These are phyloP conservation scores for Maudiozyma bulderi DNA, from an alignment of 805 yeast species.

Conservation along the genomic window DNA sequence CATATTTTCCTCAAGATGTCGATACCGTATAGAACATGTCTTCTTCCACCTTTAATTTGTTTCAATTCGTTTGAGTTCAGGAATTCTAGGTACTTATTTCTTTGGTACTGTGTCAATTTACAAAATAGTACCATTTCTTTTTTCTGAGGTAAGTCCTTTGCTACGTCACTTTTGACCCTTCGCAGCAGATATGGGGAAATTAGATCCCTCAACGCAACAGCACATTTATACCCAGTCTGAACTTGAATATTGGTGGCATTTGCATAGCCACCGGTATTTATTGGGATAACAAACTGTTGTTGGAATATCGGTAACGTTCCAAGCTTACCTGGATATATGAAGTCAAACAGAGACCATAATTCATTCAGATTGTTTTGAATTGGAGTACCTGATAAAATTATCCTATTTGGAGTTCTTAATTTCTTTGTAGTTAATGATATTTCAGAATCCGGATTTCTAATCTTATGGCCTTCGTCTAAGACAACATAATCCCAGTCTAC, in stretches of 20 bases:
- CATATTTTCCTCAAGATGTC: slow-evolving; percentile 87
- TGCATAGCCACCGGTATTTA: slow-evolving; percentile 95
- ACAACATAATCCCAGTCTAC: slow-evolving; percentile 83
- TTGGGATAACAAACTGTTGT: slow-evolving; percentile 84
- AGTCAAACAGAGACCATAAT: slow-evolving; percentile 91
- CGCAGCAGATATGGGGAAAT: slow-evolving; percentile 84
- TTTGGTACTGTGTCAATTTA: slow-evolving; percentile 67
- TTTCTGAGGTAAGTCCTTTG: slow-evolving; percentile 86
- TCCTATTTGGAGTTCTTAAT: slow-evolving; percentile 70
- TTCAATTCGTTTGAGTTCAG: slow-evolving; percentile 65
- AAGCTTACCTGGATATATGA: slow-evolving; percentile 85
- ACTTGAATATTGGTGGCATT: slow-evolving; percentile 94
- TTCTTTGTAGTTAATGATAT: slow-evolving; percentile 81
- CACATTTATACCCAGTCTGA: slow-evolving; percentile 93
- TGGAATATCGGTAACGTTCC: slow-evolving; percentile 95
- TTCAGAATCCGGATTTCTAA: slow-evolving; percentile 86
- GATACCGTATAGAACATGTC: slow-evolving; percentile 82
- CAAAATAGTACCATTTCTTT: slow-evolving; percentile 92
- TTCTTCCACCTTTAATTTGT: slow-evolving; percentile 61
- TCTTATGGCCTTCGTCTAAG: slow-evolving; percentile 94
- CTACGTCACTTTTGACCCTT: slow-evolving; percentile 87
- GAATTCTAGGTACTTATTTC: slow-evolving; percentile 63
- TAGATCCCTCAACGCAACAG: slow-evolving; percentile 77
- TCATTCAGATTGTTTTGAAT: slow-evolving; percentile 89
- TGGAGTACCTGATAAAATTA: slow-evolving; percentile 92